Evolutionary conservation across 2,329 filamentous ascomycete species (phyloP), one percentile per base, ranked within the genome.

Genomic region (Botrytis paeoniae): DNA sequence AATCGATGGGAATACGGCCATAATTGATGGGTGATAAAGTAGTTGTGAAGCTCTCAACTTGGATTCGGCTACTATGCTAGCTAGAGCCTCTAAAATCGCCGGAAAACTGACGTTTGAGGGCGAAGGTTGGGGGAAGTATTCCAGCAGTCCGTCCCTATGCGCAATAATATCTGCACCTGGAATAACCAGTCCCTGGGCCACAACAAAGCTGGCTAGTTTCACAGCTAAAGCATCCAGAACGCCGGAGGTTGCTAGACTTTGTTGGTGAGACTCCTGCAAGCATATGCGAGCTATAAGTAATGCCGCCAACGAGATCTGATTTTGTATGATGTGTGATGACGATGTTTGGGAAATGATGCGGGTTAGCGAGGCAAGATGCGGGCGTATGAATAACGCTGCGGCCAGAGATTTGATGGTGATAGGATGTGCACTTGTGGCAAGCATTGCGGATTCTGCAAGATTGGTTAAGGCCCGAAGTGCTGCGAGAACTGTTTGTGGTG

Each of bases 201-300:
- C 89, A 60, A 92, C 88, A 79, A 93, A 92, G 72, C 87, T 90
- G 70, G 89, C 93, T 73, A 98, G 83, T 76, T 91, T 91, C 8
- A 89, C 87, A 39, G 93, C 92, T 41, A 98, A 86, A 20, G 91
- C 88, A 82, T 97, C 93, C 48, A 98, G 84, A 39, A 97, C 86
- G 9, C 93, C 93, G 18, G 86, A 86, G 54, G 91, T 90, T 18
- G 93, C 88, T 71, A 98, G 83, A n/a, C 87, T 84, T 74, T 89
- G 87, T 81, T 93, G 93, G 75, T 96, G 90, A 18, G 83, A 83
- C 74, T 94, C 90, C 75, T 92, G 89, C 29, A 85, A 86, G 79
- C 93, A 96, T n/a, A 90, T 81, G 48, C 81, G 83, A 74, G 82
- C 84, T 78, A 92, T 85, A 65, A 91, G 81, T 75, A 80, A 84